Evolutionary conservation across 192 early-diverging fungal species (phyloP), one percentile per base, ranked within the genome.

Genomic region (Entomortierella parvispora): DNA sequence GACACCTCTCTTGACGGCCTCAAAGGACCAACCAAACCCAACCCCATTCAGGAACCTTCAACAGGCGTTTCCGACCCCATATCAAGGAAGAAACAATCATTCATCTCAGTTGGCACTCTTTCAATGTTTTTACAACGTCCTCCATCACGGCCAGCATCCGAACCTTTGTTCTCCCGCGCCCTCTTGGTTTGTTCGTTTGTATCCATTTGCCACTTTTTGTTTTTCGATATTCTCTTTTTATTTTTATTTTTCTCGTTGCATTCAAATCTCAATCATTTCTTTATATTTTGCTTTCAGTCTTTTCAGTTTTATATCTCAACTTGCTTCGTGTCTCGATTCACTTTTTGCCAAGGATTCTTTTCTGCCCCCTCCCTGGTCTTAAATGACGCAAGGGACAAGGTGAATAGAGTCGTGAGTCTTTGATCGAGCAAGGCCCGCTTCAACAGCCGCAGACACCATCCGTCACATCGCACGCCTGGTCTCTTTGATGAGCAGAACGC

Each of bases 371-470:
- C 49, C 32, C 55, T 68, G 32, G 52, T 63, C 52, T 50, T 58
- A 25, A 40, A 15, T 37, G 70, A 59, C 28, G 12, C 42, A 29
- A 32, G 33, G 25, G 8, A 42, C 9, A 17, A 33, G 15, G 42
- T 22, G 42, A 10, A 29, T 58, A 34, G 32, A 12, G 22, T 20
- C 56, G 61, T 75, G 57, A 65, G 49, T 64, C 23, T 71, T 75
- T 60, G 55, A 52, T 53, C 26, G 74, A 49, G 63, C 65, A 64
- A 77, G 74, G 74, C 37, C 66, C 65, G 74, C 74, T 77, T 77
- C 74, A 77, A 77, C 74, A 77, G 74, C 74, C 66, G 66, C 74
- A 77, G 50, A 68, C 61, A 46, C 61, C 53, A 68, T 61, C 55
- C 70, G 56, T 72, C 55, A 25, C 12, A 53, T 65, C 40, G 62